Conservation (phyloP, 75 land plant species). For the Picea sitchensis region DNA sequence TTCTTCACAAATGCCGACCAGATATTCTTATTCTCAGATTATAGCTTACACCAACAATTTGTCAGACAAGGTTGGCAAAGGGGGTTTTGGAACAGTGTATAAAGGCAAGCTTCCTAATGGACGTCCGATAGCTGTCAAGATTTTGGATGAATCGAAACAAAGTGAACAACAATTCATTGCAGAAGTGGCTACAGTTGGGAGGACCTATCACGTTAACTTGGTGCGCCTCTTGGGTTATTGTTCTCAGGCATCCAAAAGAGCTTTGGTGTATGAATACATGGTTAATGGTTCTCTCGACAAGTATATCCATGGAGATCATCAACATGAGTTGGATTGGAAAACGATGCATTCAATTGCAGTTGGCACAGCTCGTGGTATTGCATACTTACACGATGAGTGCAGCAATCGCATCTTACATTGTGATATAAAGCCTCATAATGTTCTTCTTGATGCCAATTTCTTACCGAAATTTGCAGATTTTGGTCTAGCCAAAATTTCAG, state of each 20-base stretch:
- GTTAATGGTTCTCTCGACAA: conserved; percentile 14
- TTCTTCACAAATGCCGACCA: neutral
- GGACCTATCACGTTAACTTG: conserved; percentile 83
- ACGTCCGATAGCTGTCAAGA: conserved; percentile 69
- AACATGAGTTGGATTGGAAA: neutral
- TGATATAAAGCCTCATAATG: neutral
- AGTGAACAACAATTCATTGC: conserved; percentile 84
- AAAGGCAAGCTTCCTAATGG: conserved; percentile 53
- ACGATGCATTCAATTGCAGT: neutral
- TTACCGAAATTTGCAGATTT: neutral
- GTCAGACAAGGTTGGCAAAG: conserved; percentile 67
- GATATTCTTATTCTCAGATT: conserved; percentile 18
- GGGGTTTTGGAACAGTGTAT: conserved; percentile 85
- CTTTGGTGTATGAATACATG: conserved; percentile 29
- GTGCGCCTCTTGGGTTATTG: conserved; percentile 41
- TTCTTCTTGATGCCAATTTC: neutral
- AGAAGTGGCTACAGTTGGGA: conserved; percentile 87
- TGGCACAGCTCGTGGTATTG: neutral
- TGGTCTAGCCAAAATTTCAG: conserved; percentile 23
- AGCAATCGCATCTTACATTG: conserved; percentile 1
- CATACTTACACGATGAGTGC: neutral
- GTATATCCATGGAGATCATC: conserved; percentile 17
- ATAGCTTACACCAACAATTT: conserved; percentile 14
- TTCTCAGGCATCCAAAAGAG: conserved; percentile 6
- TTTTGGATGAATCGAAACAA: conserved; percentile 70